Evolutionary conservation across 257 asterid species (phyloP).

Genomic region (Datura wrightii): DNA sequence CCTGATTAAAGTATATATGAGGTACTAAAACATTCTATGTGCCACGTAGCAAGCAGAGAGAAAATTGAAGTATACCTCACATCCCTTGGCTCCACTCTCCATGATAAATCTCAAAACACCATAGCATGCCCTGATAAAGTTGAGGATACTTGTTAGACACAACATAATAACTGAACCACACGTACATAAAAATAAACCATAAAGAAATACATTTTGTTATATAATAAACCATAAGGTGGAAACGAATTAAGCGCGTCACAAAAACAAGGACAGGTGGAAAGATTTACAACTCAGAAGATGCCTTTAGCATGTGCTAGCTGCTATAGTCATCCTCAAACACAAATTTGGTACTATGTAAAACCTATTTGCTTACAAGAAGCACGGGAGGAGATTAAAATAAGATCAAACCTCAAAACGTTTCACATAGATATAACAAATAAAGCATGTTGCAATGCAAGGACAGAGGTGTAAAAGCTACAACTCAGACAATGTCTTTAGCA

Average conservation of each 20-base stretch:
- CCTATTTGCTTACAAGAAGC: background rate
- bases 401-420: background rate
- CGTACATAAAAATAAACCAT: background rate
- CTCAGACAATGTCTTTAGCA: background rate
- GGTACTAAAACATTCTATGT: background rate
- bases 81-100: conserved; percentile 74
- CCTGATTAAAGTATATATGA: conserved; percentile 42
- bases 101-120: conserved; percentile 65
- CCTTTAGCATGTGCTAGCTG: background rate
- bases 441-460: conserved; percentile 26
- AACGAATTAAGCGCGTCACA: background rate
- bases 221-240: background rate
- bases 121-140: conserved; percentile 57
- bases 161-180: background rate
- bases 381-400: background rate
- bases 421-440: background rate
- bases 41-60: background rate
- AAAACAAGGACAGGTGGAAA: background rate
- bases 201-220: background rate
- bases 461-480: background rate
- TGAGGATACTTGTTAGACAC: conserved; percentile 18
- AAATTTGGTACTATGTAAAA: background rate
- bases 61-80: conserved; percentile 48
- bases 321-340: conserved; percentile 29
- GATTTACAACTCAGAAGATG: background rate